A percentile compares a stretch with the other conserved stretches of the same genome.
These are phyloP conservation scores for Fusarium sp. DNA, from an alignment of 2,329 filamentous ascomycete species.

Conservation along the genomic window DNA sequence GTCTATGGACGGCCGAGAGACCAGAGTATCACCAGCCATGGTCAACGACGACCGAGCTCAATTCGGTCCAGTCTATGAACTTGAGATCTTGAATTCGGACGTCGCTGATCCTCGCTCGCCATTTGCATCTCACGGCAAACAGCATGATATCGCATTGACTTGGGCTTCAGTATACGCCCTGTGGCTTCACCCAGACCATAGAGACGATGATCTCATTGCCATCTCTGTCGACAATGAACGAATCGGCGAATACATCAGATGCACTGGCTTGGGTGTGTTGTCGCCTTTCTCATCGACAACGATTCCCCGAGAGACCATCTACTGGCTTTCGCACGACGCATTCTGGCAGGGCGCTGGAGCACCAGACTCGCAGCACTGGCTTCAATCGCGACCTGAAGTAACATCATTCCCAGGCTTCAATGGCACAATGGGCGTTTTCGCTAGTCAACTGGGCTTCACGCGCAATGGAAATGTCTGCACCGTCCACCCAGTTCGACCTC, in stretches of 20 bases:
- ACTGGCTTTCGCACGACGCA: slow-evolving; percentile 42
- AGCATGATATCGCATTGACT: slow-evolving; percentile 8
- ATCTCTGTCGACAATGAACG: slow-evolving; percentile 14
- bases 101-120: slow-evolving; percentile 5
- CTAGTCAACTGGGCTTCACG: slow-evolving; percentile 47
- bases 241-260: slow-evolving; percentile 22
- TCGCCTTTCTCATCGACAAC: slow-evolving; percentile 15
- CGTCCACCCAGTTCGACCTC: slow-evolving; percentile 47
- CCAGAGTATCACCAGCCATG: slow-evolving; percentile 26
- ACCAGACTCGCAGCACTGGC: slow-evolving; percentile 46
- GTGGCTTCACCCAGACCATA: slow-evolving; percentile 25
- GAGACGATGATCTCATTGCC: slow-evolving; percentile 24
- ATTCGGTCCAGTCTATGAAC: slow-evolving; percentile 2
- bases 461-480: slow-evolving; percentile 49
- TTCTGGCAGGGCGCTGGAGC: slow-evolving; percentile 49
- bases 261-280: slow-evolving; percentile 19
- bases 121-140: slow-evolving; percentile 9
- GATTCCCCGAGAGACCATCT: slow-evolving; percentile 16
- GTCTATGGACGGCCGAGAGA: slow-evolving; percentile 15
- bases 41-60: slow-evolving; percentile 28
- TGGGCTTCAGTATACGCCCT: slow-evolving; percentile 31
- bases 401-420: slow-evolving; percentile 46
- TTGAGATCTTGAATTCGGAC: slow-evolving; percentile 21
- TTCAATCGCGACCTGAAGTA: slow-evolving; percentile 43
- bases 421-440: slow-evolving; percentile 41